phyloP scores from a whole-genome alignment of 2,329 filamentous ascomycete genomes.

The Neofusicoccum ribis region DNA sequence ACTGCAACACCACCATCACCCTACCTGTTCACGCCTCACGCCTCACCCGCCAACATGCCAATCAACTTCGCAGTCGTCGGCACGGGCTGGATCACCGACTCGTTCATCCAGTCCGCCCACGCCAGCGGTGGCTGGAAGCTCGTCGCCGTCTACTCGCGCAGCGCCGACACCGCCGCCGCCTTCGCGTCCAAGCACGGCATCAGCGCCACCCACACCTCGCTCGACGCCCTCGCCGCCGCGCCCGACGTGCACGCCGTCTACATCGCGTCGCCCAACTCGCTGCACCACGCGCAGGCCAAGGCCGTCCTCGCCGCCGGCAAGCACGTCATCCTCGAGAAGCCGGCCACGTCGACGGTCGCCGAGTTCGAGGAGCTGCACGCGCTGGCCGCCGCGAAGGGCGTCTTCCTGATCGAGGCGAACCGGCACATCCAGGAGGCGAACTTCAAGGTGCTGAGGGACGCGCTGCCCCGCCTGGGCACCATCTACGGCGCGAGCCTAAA shows the following conservation, averaged over 20 bases:
- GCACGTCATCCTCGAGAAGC: slow-evolving; percentile 54
- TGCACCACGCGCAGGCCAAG: slow-evolving; percentile 50
- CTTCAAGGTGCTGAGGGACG: slow-evolving; percentile 45
- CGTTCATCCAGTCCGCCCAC: slow-evolving; percentile 46
- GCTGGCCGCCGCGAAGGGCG: slow-evolving; percentile 41
- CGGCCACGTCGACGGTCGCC: slow-evolving; percentile 43
- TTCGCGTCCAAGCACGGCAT: slow-evolving; percentile 46
- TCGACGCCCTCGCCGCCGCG: slow-evolving; percentile 42
- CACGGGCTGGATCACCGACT: slow-evolving; percentile 53
- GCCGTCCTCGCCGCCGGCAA: slow-evolving; percentile 45
- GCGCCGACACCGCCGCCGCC: slow-evolving; percentile 41
- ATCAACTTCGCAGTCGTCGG: slow-evolving; percentile 50
- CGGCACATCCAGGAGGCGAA: slow-evolving; percentile 53
- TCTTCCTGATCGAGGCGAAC: slow-evolving; percentile 51
- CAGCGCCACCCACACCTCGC: slow-evolving; percentile 39
- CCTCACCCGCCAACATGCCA: slow-evolving; percentile 22
- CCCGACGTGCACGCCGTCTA: slow-evolving; percentile 45
- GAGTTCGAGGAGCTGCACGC: slow-evolving; percentile 47
- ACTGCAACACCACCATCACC: neutral
- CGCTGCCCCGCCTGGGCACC: slow-evolving; percentile 40
- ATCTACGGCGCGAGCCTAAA: slow-evolving; percentile 48
- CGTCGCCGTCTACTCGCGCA: slow-evolving; percentile 49
- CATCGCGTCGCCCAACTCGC: slow-evolving; percentile 51
- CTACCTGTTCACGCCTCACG: neutral
- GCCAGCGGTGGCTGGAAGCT: slow-evolving; percentile 47